Evolutionary conservation across 306 rosid genomes (phyloP).

Genomic region (Sindora glabra): DNA sequence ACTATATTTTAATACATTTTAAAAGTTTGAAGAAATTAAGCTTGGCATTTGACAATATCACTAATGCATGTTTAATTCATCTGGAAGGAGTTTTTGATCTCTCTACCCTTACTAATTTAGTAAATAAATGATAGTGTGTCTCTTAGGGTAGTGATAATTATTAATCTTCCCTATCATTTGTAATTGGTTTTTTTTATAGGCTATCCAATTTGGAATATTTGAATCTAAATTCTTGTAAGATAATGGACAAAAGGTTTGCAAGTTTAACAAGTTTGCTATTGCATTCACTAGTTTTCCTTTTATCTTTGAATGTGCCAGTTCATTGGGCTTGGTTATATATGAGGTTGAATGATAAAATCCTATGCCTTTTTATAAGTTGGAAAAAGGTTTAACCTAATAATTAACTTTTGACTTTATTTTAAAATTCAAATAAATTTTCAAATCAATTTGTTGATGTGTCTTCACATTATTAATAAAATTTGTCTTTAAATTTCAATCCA

Average conservation of each 20-base stretch:
- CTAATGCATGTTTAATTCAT: conserved; percentile 66
- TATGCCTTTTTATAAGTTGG: too few species aligned
- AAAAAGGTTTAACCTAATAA: too few species aligned
- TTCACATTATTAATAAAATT: too few species aligned
- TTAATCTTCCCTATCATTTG: too few species aligned
- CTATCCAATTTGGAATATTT: conserved; percentile 72
- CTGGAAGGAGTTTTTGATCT: conserved; percentile 50
- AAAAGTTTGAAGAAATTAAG: conserved; percentile 61
- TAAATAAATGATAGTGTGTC: too few species aligned
- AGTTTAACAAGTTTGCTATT: conserved; percentile 59
- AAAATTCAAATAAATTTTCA: too few species aligned
- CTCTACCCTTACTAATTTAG: not conserved
- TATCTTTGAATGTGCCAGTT: not conserved
- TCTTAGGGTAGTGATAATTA: not conserved
- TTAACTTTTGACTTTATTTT: too few species aligned
- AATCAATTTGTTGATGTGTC: too few species aligned
- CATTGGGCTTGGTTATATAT: too few species aligned
- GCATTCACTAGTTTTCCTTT: not conserved
- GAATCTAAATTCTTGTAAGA: conserved; percentile 85
- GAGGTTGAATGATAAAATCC: too few species aligned
- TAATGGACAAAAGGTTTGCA: conserved; percentile 68
- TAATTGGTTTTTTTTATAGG: conserved; percentile 18
- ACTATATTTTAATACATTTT: conserved; percentile 50
- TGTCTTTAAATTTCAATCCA: too few species aligned
- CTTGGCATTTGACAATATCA: conserved; percentile 65